phyloP scores from a whole-genome alignment of 371 early-diverging fungal genomes.

The Catenaria anguillulae region DNA sequence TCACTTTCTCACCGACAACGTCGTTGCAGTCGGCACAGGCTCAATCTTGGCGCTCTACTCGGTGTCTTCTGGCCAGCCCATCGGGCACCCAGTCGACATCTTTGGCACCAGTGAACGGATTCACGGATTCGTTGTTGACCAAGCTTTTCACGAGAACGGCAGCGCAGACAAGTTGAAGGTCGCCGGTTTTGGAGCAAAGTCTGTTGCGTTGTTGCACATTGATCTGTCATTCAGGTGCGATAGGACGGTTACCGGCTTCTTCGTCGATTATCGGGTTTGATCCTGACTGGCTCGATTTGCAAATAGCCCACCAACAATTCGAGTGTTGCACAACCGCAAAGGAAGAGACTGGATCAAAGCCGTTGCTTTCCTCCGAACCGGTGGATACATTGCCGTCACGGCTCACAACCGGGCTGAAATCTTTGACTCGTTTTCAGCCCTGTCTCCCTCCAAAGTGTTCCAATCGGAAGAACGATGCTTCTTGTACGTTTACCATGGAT shows the following conservation, averaged over 20 bases:
- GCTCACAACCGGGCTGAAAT: not conserved
- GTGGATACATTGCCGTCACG: not conserved
- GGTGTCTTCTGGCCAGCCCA: not conserved
- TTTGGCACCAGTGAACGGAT: not conserved
- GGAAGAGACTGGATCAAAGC: not conserved
- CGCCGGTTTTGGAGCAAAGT: not conserved
- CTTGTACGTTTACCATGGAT: no score
- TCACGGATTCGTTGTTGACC: not conserved
- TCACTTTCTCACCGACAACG: not conserved
- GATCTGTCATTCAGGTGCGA: no score
- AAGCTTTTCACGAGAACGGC: not conserved
- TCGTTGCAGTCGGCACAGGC: not conserved
- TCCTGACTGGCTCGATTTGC: not conserved
- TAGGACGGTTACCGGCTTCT: not conserved
- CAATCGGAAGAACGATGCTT: conserved; percentile 30
- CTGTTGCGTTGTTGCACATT: not conserved
- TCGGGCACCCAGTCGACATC: not conserved
- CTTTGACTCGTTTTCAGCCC: not conserved
- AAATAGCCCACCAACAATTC: not conserved
- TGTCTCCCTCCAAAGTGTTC: not conserved
- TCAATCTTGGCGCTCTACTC: not conserved
- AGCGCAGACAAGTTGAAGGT: not conserved
- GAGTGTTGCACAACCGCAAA: not conserved
- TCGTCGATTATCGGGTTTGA: not conserved
- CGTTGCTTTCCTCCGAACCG: not conserved